Base-by-base conservation (phyloP, 345 rosid genomes). In the Fremontodendron californicum region DNA sequence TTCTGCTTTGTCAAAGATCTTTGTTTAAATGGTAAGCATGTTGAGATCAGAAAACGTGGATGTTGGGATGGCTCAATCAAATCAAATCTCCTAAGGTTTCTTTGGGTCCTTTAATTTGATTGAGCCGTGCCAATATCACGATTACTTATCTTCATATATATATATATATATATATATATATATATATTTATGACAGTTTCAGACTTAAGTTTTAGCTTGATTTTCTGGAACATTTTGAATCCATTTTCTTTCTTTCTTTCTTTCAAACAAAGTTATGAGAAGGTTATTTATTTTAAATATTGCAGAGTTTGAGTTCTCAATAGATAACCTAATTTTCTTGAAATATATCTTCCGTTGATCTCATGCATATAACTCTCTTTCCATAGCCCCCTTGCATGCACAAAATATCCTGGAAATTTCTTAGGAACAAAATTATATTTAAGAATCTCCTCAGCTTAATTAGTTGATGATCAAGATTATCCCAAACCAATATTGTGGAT, bases 91-190 rank as follows among this genome's bases (percentile, higher is more conserved):
- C 82, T 82, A 40, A 78, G 29, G 25, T 25, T 27, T 19, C 18
- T 18, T 74, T 81, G 88, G 88, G 85, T 85, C 85, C 60, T 89
- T 86, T 89, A 77, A 80, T 93, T 90, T 85, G 96, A 91, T 93
- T 93, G 98, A 93, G 96, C 98, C 96, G 98, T 90, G 96, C 94
- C 98, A 93, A 93, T 91, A 93, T 93, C 98, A 84, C 92, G 89
- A 74, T 42, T 42, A 4, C 23, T 25, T 69, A 21, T 19, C 45
- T 63, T 10, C 45, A 63, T 39, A 21, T 4, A 18, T 35, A n/a
- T 2, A 52, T 21, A 19, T 52, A 51, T 5, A 51, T 51, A 51
- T 19, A 54, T 19, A 54, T n/a, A n/a, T n/a, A 52, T n/a, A 1
- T 58, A 19, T 43, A 9, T n/a, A 3, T 65, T 1, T 42, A 23